Conservation (phyloP, 768 basidiomycete genomes). For the Pisolithus tinctorius region DNA sequence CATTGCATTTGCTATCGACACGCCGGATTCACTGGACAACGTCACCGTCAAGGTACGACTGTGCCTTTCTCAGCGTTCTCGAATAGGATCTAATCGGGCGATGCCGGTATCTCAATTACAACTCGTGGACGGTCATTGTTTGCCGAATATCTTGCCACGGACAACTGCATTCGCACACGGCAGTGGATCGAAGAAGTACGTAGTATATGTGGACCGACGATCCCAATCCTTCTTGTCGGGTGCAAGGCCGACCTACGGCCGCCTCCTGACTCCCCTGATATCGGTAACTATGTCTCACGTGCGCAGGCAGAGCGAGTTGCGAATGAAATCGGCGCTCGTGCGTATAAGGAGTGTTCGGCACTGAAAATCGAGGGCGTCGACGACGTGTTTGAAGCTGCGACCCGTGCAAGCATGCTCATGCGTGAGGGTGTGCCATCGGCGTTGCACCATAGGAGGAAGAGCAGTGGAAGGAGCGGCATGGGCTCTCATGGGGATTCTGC, state of each 20-base stretch:
- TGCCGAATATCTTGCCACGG: slow-evolving; percentile 8
- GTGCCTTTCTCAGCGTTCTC: neutral
- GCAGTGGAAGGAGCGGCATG: slow-evolving; percentile 35
- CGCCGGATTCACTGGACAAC: slow-evolving; percentile 94
- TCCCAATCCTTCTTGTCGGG: slow-evolving; percentile 93
- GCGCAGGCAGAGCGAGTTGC: slow-evolving; percentile 81
- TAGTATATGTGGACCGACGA: slow-evolving; percentile 85
- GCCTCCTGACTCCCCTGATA: slow-evolving; percentile 38
- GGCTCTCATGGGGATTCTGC: slow-evolving; percentile 34
- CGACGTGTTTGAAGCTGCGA: slow-evolving; percentile 96
- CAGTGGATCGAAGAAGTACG: slow-evolving; percentile 99
- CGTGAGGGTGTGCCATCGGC: slow-evolving; percentile 66
- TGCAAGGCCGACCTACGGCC: slow-evolving; percentile 93
- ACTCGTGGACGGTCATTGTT: neutral
- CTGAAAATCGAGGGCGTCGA: slow-evolving; percentile 90
- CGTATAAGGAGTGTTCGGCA: slow-evolving; percentile 92
- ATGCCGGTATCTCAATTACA: neutral
- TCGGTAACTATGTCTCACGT: slow-evolving; percentile 58
- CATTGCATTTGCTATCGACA: slow-evolving; percentile 94
- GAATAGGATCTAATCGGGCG: neutral
- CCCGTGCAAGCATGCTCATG: slow-evolving; percentile 94
- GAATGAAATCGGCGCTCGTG: slow-evolving; percentile 78
- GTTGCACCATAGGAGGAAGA: slow-evolving; percentile 49
- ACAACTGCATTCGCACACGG: neutral
- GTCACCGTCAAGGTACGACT: slow-evolving; percentile 77